These are phyloP conservation scores for Candida maesae DNA, from an alignment of 805 yeast genomes.

Conservation along the genomic window DNA sequence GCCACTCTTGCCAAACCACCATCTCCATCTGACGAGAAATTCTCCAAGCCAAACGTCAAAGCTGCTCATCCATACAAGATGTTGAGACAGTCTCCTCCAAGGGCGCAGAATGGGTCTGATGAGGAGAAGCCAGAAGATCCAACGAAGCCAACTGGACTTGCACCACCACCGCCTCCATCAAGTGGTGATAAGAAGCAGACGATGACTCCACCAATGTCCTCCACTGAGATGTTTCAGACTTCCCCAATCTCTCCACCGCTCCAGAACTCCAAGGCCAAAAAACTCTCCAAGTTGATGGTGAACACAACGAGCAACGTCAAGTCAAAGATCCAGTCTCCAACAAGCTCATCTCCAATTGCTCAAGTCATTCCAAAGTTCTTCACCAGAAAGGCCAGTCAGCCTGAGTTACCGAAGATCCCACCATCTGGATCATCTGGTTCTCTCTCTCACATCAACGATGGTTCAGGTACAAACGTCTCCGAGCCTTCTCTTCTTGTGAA, in stretches of 20 bases:
- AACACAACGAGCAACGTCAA: constrained; percentile 4
- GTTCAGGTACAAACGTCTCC: constrained; percentile 14
- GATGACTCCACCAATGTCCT: constrained; percentile 16
- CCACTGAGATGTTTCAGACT: constrained; percentile 13
- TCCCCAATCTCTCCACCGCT: constrained; percentile 9
- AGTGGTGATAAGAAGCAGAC: not conserved
- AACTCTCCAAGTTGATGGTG: constrained; percentile 11
- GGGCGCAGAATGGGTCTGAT: not conserved
- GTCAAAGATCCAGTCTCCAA: constrained; percentile 12
- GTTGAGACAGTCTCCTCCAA: constrained; percentile 16
- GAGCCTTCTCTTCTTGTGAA: constrained; percentile 2
- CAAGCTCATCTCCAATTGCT: constrained; percentile 23
- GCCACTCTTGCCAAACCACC: constrained; percentile 4
- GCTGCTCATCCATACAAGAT: constrained; percentile 17
- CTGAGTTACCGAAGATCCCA: constrained; percentile 13
- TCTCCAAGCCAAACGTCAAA: not conserved
- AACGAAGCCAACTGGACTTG: not conserved
- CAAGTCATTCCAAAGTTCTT: constrained; percentile 24
- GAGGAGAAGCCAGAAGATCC: not conserved
- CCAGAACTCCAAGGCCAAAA: constrained; percentile 3
- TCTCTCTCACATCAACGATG: constrained; percentile 26
- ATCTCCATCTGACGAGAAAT: not conserved
- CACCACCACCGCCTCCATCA: not conserved
- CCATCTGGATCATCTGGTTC: constrained; percentile 23
- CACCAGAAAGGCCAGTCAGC: constrained; percentile 11